Percentiles rank a stretch among this genome's conserved stretches.
Conservation (phyloP, 2,329 filamentous ascomycete species). For the Pseudopithomyces maydicus region DNA sequence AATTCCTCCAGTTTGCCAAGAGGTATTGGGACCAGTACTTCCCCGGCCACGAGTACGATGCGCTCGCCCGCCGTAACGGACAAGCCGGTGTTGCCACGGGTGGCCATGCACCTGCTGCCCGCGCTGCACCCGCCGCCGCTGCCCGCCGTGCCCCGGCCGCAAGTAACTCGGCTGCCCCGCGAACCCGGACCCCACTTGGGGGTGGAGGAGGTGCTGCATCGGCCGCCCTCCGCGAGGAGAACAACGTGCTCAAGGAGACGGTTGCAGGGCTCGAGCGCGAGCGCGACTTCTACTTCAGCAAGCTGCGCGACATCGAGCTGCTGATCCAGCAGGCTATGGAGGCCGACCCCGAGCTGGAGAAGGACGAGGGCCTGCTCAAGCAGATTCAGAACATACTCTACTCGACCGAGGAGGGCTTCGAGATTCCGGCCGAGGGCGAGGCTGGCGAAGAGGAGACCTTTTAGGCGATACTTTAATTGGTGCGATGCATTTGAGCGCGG, state of each 20-base stretch:
- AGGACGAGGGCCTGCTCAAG: slow-evolving; percentile 92
- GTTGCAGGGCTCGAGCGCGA: slow-evolving; percentile 94
- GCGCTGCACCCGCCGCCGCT: slow-evolving; percentile 58
- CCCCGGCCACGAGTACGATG: slow-evolving; percentile 96
- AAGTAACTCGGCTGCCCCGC: slow-evolving; percentile 45
- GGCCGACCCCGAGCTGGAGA: slow-evolving; percentile 88
- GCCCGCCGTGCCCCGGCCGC: slow-evolving; percentile 51
- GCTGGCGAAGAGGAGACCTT: slow-evolving; percentile 72
- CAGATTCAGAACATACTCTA: slow-evolving; percentile 96
- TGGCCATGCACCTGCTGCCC: slow-evolving; percentile 50
- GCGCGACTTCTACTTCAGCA: slow-evolving; percentile 99
- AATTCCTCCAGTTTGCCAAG: slow-evolving; percentile 98
- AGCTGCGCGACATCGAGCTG: slow-evolving; percentile 94
- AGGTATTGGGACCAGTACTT: slow-evolving; percentile 98
- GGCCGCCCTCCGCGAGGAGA: slow-evolving; percentile 81
- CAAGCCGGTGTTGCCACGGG: slow-evolving; percentile 61
- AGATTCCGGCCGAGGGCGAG: slow-evolving; percentile 83
- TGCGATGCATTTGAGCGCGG: slow-evolving; percentile 42
- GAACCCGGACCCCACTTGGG: slow-evolving; percentile 47
- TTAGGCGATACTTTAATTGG: slow-evolving; percentile 20
- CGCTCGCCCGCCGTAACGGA: slow-evolving; percentile 81
- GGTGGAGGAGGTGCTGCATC: slow-evolving; percentile 64
- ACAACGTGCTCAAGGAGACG: slow-evolving; percentile 88
- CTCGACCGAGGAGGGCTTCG: slow-evolving; percentile 85
- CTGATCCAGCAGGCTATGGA: slow-evolving; percentile 92